These are phyloP conservation scores for Euptelea pleiosperma DNA, from an alignment of 164 flowering plant genomes.

Conservation along the genomic window DNA sequence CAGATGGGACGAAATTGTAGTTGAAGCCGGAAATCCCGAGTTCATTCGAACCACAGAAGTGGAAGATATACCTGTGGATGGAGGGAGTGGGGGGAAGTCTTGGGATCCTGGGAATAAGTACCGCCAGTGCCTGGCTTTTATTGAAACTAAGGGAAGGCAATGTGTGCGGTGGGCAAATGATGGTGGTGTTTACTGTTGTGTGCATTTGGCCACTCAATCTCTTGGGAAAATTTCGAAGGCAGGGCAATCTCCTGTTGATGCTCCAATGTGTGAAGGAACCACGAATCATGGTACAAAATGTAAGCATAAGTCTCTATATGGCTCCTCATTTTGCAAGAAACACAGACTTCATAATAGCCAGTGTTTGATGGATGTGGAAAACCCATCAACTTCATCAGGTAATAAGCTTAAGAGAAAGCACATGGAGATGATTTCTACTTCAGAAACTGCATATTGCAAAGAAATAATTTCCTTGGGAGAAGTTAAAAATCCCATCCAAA, in stretches of 20 bases:
- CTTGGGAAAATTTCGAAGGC: conserved; percentile 37
- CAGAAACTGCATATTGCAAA: conserved; percentile 30
- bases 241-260: conserved; percentile 39
- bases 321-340: conserved; percentile 83
- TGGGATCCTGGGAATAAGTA: conserved; percentile 39
- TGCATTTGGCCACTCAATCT: conserved; percentile 73
- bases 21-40: conserved; percentile 46
- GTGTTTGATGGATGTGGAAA: conserved; percentile 17
- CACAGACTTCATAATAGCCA: conserved; percentile 45
- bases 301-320: conserved; percentile 74
- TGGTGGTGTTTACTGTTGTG: conserved; percentile 90
- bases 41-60: conserved; percentile 27
- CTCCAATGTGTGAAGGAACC: conserved; percentile 79
- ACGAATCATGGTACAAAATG: conserved; percentile 86
- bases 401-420: conserved; percentile 53
- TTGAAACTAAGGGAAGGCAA: conserved; percentile 92
- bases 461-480: conserved; percentile 43
- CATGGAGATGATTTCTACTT: conserved; percentile 35
- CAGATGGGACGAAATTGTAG: conserved; percentile 59
- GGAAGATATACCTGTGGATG: conserved; percentile 34
- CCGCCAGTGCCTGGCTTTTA: conserved; percentile 78
- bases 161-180: conserved; percentile 97
- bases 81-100: conserved; percentile 26
- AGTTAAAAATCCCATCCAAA: conserved; percentile 30
- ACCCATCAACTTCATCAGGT: conserved; percentile 27